Conservation (phyloP, 2,329 filamentous ascomycete species). For the Xylaria sp. region DNA sequence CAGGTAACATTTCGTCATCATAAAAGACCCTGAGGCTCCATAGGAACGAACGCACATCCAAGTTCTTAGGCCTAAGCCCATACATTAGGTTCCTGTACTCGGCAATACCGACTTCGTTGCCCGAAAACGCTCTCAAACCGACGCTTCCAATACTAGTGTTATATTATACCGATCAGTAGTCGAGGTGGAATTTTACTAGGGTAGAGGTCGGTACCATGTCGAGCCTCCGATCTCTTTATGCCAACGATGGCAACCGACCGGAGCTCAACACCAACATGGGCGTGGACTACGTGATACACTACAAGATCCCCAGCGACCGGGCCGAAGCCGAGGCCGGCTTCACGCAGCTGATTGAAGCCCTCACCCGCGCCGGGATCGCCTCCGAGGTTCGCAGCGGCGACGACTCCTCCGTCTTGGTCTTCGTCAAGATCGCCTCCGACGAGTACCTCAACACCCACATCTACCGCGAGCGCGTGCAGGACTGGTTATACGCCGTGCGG, state of each 20-base stretch:
- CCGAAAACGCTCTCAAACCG: neutral
- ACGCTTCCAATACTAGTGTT: too few species aligned
- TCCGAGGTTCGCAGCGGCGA: slow-evolving; percentile 86
- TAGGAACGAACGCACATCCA: too few species aligned
- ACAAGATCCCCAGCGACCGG: slow-evolving; percentile 69
- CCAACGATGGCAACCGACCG: slow-evolving; percentile 33
- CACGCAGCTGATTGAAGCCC: slow-evolving; percentile 72
- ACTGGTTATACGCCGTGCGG: slow-evolving; percentile 91
- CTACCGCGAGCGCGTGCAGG: slow-evolving; percentile 84
- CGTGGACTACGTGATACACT: slow-evolving; percentile 88
- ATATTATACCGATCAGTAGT: too few species aligned
- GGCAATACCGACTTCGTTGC: neutral
- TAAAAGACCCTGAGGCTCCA: neutral
- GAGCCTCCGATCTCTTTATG: slow-evolving; percentile 30
- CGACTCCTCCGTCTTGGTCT: slow-evolving; percentile 75
- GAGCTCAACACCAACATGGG: slow-evolving; percentile 45
- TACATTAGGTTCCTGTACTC: too few species aligned
- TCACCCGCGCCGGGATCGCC: slow-evolving; percentile 78
- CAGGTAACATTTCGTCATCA: neutral
- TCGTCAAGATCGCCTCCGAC: slow-evolving; percentile 77
- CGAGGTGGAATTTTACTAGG: neutral
- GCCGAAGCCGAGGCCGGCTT: slow-evolving; percentile 74
- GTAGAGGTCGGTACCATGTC: slow-evolving; percentile 28
- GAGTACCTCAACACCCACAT: slow-evolving; percentile 77
- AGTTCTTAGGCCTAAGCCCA: too few species aligned